A percentile compares a stretch with the other conserved stretches of the same genome.
phyloP scores from a whole-genome alignment of 306 rosid species.

The Malus sieversii region DNA sequence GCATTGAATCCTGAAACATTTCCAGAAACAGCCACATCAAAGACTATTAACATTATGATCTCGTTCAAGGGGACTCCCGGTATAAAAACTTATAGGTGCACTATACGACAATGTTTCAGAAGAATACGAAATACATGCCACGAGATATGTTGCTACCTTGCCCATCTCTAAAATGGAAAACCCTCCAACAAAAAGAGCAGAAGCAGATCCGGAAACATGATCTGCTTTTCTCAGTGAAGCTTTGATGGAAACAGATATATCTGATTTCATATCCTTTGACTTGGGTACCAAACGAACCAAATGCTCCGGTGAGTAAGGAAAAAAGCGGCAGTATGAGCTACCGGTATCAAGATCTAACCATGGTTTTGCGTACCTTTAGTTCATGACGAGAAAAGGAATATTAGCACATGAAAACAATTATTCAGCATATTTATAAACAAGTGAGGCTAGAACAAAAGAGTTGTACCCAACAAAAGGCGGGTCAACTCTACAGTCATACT shows the following conservation, averaged over 20 bases:
- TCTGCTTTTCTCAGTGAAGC: slow-evolving; percentile 57
- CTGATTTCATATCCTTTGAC: slow-evolving; percentile 63
- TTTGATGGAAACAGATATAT: slow-evolving; percentile 51
- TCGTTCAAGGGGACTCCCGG: neutral
- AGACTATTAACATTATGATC: neutral
- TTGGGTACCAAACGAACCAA: slow-evolving; percentile 60
- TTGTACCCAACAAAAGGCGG: slow-evolving; percentile 89
- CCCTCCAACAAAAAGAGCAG: slow-evolving; percentile 81
- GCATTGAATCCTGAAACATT: slow-evolving; percentile 39
- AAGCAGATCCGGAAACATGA: slow-evolving; percentile 64
- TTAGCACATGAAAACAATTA: slow-evolving; percentile 7
- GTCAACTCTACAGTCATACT: slow-evolving; percentile 70
- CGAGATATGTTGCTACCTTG: slow-evolving; percentile 42
- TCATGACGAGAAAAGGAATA: slow-evolving; percentile 14
- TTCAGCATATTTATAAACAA: slow-evolving; percentile 4
- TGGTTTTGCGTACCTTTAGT: slow-evolving; percentile 70
- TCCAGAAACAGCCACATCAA: neutral
- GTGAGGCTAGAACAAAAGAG: neutral
- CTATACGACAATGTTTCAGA: neutral
- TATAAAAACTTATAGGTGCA: neutral
- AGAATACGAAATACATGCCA: neutral
- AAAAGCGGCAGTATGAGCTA: slow-evolving; percentile 72
- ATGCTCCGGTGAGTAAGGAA: slow-evolving; percentile 89
- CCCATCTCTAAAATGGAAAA: slow-evolving; percentile 64
- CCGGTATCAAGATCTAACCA: slow-evolving; percentile 76